Base-by-base conservation (phyloP, 208 protist species). In the Novymonas esmeraldas region DNA sequence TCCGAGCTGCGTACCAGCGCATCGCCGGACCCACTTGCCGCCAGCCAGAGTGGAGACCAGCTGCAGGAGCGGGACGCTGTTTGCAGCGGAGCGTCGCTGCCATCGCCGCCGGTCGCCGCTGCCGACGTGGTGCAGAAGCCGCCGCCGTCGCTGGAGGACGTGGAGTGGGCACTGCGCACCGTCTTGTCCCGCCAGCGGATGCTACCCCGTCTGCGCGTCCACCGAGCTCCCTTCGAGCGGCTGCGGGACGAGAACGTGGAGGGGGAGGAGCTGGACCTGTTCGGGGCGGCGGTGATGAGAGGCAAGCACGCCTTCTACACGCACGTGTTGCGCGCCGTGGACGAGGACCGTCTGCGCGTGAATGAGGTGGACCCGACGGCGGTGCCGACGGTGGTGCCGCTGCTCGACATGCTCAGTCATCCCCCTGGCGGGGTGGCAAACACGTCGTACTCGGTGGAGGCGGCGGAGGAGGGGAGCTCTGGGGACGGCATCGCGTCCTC, bases 341-440 rank as follows among this genome's bases (percentile, higher is more conserved):
- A 87, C 26, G 57, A 54, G 20, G 66, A 73, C 33, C 67, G 73
- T 2, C 20, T 73, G 9, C 29, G 42, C 50, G 52, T 64, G 36
- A 83, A 87, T 51, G 75, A 78, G 13, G 81, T 84, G 41, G 70
- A 89, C 24, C 52, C 74, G 33, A 51, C 69, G 36, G 49, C 61
- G 24, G 76, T 81, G 6, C 55, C 84, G 1, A 78, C 81, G 4
- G 41, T 93, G 3, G 69, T 86, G 58, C 82, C 87, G 18, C 59
- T 88, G 70, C 22, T 89, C 13, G 80, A 84, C 66, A 76, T 93
- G 76, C 28, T 93, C n/a, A 68, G 78, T 10, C 78, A 84, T 62
- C 69, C 74, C 0, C 69, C 78, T 6, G 63, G 73, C 44, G 82
- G 82, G 6, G 58, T 79, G 10, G 57, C 73, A 9, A 89, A 89